phyloP scores from a whole-genome alignment of 805 yeast species.

The Ascoidea tarda region DNA sequence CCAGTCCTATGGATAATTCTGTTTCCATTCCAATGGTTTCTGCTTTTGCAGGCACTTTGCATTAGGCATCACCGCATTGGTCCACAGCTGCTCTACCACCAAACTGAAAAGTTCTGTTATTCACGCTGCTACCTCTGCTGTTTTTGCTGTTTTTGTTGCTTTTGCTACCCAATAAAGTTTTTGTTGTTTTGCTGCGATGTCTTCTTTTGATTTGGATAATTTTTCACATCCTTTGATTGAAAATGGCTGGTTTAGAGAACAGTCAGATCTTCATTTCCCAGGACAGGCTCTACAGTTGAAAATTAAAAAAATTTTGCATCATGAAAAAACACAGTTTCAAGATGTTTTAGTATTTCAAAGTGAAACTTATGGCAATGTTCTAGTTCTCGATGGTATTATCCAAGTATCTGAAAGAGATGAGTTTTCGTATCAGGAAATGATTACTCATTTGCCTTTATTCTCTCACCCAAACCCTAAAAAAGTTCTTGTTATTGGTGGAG shows the following conservation, averaged over 20 bases:
- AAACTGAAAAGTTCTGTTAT: too few relatives aligned
- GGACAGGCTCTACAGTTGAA: constrained; percentile 93
- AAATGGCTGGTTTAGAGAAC: constrained; percentile 96
- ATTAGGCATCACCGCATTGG: too few relatives aligned
- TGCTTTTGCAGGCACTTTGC: too few relatives aligned
- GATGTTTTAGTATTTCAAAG: constrained; percentile 90
- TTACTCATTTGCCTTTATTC: constrained; percentile 83
- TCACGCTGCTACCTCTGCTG: too few relatives aligned
- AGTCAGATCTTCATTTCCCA: constrained; percentile 95
- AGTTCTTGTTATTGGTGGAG: constrained; percentile 95
- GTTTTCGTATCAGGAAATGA: constrained; percentile 97
- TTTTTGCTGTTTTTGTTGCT: too few relatives aligned
- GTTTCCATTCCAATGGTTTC: too few relatives aligned
- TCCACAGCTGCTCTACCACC: too few relatives aligned
- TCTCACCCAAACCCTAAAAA: constrained; percentile 90
- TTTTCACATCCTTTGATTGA: background rate
- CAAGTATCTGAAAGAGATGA: constrained; percentile 97
- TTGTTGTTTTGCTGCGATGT: too few relatives aligned
- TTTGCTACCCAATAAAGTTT: too few relatives aligned
- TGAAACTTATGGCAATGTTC: constrained; percentile 87
- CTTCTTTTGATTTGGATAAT: background rate
- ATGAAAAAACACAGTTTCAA: constrained; percentile 79
- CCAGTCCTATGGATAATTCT: too few relatives aligned
- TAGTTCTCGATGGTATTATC: constrained; percentile 88
- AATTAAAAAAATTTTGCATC: constrained; percentile 77